phyloP scores from a whole-genome alignment of 257 asterid genomes.

The Thymus mandschuricus region DNA sequence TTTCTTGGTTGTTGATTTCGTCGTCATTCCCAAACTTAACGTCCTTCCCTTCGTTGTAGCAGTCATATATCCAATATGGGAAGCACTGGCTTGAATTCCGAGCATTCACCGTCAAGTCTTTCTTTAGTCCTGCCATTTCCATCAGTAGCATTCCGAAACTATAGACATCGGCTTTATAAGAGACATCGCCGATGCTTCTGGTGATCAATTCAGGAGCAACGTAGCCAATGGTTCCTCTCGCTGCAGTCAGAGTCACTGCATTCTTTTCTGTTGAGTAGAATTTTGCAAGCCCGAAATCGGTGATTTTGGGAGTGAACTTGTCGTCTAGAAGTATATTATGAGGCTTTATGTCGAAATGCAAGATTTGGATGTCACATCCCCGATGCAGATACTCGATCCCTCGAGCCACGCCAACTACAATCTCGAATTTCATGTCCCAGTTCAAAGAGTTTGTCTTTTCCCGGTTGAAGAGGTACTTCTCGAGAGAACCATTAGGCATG shows the following conservation, averaged over 20 bases:
- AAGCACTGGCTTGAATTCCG: neutral
- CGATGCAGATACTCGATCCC: slow-evolving; percentile 44
- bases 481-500: slow-evolving; percentile 31
- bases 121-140: slow-evolving; percentile 26
- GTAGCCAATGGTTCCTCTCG: slow-evolving; percentile 43
- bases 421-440: slow-evolving; percentile 38
- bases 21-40: slow-evolving; percentile 6
- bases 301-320: slow-evolving; percentile 35
- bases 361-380: slow-evolving; percentile 38
- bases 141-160: slow-evolving; percentile 42
- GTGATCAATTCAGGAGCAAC: slow-evolving; percentile 41
- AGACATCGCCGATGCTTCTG: slow-evolving; percentile 31
- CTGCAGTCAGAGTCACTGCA: slow-evolving; percentile 28
- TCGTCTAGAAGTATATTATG: slow-evolving; percentile 41
- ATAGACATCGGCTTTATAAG: slow-evolving; percentile 44
- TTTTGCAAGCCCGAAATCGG: slow-evolving; percentile 38
- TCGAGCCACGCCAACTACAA: slow-evolving; percentile 43
- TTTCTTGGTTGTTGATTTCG: neutral
- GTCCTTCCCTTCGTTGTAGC: slow-evolving; percentile 29
- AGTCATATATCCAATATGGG: slow-evolving; percentile 26
- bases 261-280: slow-evolving; percentile 16
- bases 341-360: slow-evolving; percentile 44
- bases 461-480: slow-evolving; percentile 13
- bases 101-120: neutral
- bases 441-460: neutral